These are phyloP conservation scores for Akanthomyces uredinophilus DNA, from an alignment of 2,329 filamentous ascomycete genomes.

Conservation along the genomic window DNA sequence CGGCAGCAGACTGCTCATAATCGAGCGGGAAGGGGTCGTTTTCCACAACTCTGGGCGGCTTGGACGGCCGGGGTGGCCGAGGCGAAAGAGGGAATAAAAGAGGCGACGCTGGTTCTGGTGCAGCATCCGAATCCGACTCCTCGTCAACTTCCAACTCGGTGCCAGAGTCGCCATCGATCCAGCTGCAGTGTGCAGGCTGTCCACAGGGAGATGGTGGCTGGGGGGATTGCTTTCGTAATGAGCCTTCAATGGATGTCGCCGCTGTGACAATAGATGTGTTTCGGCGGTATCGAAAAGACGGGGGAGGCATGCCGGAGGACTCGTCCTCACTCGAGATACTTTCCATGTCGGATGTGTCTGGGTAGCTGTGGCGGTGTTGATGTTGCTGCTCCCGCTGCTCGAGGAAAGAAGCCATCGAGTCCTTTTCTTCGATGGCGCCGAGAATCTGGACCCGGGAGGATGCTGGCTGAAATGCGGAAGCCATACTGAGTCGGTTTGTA, in stretches of 20 bases:
- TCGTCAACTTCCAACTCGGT: conserved; percentile 22
- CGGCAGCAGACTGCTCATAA: background rate
- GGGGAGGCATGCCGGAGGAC: conserved; percentile 28
- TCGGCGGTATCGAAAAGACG: conserved; percentile 27
- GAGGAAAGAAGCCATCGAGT: conserved; percentile 32
- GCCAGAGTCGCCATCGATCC: conserved; percentile 35
- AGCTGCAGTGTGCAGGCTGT: conserved; percentile 27
- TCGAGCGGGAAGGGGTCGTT: background rate
- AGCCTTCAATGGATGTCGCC: conserved; percentile 32
- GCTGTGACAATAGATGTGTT: conserved; percentile 32
- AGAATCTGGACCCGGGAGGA: conserved; percentile 28
- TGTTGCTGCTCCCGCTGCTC: conserved; percentile 20
- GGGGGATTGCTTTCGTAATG: conserved; percentile 24
- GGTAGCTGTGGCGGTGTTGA: conserved; percentile 5
- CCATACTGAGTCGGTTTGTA: conserved; percentile 19
- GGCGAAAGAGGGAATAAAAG: conserved; percentile 28
- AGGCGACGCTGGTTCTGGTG: conserved; percentile 12
- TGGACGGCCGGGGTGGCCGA: conserved; percentile 29
- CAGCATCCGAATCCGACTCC: conserved; percentile 13
- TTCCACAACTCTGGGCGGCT: conserved; percentile 18
- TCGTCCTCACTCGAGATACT: conserved; percentile 27
- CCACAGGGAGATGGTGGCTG: conserved; percentile 20
- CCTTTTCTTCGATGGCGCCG: conserved; percentile 31
- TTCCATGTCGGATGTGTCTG: conserved; percentile 31
- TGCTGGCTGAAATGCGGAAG: conserved; percentile 26